Percentiles rank a stretch among this genome's conserved stretches.
phyloP scores from a whole-genome alignment of 2,329 filamentous ascomycete species.

The Aspergillus quadricinctus region DNA sequence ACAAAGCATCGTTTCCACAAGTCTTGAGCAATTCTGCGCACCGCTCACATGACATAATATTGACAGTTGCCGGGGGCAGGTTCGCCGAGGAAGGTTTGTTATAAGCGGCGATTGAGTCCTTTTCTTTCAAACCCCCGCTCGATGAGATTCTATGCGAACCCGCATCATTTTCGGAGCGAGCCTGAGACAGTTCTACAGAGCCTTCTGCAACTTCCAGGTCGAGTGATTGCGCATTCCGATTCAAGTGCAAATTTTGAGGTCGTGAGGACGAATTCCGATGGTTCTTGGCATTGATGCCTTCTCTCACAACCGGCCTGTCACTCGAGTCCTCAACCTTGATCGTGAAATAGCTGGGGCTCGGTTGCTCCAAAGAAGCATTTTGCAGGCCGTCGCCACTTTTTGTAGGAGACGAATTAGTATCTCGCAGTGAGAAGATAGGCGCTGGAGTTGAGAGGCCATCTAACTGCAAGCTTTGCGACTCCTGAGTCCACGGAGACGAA shows the following conservation, averaged over 20 bases:
- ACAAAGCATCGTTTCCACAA: slow-evolving; percentile 53
- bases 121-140: slow-evolving; percentile 7
- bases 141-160: slow-evolving; percentile 15
- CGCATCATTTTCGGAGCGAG: slow-evolving; percentile 18
- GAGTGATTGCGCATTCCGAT: slow-evolving; percentile 21
- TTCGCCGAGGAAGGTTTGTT: not conserved
- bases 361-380: slow-evolving; percentile 17
- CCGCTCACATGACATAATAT: slow-evolving; percentile 49
- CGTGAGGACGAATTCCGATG: slow-evolving; percentile 71
- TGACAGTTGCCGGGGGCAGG: slow-evolving; percentile 33
- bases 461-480: slow-evolving; percentile 17
- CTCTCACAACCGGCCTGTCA: slow-evolving; percentile 59
- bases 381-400: slow-evolving; percentile 15
- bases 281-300: slow-evolving; percentile 57
- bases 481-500: slow-evolving; percentile 30
- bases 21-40: slow-evolving; percentile 56
- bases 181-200: slow-evolving; percentile 64
- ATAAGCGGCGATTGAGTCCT: not conserved
- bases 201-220: slow-evolving; percentile 70
- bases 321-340: slow-evolving; percentile 60
- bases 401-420: slow-evolving; percentile 19
- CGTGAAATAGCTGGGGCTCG: slow-evolving; percentile 84
- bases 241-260: slow-evolving; percentile 63
- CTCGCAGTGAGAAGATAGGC: slow-evolving; percentile 18
- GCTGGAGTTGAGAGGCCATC: slow-evolving; percentile 15